These are phyloP conservation scores for Chlorella sp. DNA, from an alignment of 139 green algal genomes.

Conservation along the genomic window DNA sequence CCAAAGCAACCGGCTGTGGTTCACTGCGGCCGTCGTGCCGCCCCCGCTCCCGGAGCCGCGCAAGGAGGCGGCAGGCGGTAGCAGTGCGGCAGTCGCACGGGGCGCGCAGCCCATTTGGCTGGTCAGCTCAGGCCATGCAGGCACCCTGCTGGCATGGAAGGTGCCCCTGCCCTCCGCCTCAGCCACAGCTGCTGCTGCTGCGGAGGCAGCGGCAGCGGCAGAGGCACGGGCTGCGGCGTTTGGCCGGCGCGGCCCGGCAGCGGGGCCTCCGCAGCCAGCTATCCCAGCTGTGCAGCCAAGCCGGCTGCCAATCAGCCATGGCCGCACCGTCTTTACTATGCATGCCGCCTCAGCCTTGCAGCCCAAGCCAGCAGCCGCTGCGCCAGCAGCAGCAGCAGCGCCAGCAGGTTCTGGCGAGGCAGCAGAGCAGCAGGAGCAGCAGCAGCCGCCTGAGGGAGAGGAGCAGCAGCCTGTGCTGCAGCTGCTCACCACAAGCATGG, in stretches of 20 bases:
- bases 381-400: not conserved
- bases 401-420: not conserved
- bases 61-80: not conserved
- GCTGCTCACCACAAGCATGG: slow-evolving; percentile 28
- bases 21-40: slow-evolving; percentile 11
- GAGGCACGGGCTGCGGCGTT: too few species aligned
- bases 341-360: not conserved
- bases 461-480: slow-evolving; percentile 9
- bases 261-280: not conserved
- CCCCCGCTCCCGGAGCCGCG: not conserved
- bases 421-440: not conserved
- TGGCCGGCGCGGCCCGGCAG: not conserved
- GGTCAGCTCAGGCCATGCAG: slow-evolving; percentile 13
- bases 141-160: slow-evolving; percentile 21
- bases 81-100: not conserved
- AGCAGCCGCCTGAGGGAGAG: not conserved
- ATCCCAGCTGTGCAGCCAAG: not conserved
- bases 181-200: not conserved
- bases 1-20: slow-evolving; percentile 35
- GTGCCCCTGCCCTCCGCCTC: not conserved
- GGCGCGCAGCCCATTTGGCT: slow-evolving; percentile 6
- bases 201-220: too few species aligned
- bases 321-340: slow-evolving; percentile 17
- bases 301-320: not conserved
- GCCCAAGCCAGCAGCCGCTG: not conserved